Percentiles rank a stretch among this genome's conserved stretches.
Conservation (phyloP, 441 rosid species). For the Codiaeum variegatum region DNA sequence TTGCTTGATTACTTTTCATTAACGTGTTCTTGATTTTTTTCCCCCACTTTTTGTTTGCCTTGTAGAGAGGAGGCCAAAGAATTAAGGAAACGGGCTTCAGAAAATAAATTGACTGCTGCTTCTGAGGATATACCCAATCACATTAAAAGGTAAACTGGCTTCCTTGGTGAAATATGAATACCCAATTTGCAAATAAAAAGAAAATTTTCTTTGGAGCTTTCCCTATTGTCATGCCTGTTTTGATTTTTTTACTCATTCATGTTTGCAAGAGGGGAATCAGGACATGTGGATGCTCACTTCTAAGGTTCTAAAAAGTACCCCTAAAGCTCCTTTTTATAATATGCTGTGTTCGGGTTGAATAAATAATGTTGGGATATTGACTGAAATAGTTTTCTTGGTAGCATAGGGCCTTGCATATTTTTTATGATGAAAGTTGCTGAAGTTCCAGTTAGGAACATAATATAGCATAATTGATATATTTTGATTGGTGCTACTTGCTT, state of each 20-base stretch:
- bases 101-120: constrained; percentile 22
- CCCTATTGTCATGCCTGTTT: not conserved
- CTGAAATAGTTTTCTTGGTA: not conserved
- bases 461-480: not conserved
- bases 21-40: not conserved
- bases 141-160: constrained; percentile 50
- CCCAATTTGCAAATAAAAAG: not conserved
- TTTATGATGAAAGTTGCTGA: not conserved
- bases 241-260: not conserved
- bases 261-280: not conserved
- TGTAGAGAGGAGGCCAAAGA: constrained; percentile 75
- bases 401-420: not conserved
- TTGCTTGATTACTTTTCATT: no score
- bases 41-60: not conserved
- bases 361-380: not conserved
- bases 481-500: not conserved
- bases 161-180: not conserved
- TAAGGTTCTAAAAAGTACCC: not conserved
- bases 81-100: constrained; percentile 30
- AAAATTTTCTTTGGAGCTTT: not conserved
- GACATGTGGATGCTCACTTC: no score
- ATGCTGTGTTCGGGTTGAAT: not conserved
- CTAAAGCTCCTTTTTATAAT: not conserved
- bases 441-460: not conserved
- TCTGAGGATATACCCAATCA: constrained; percentile 40